Conservation (phyloP, 139 green algal species). For the Haematococcus sp. region DNA sequence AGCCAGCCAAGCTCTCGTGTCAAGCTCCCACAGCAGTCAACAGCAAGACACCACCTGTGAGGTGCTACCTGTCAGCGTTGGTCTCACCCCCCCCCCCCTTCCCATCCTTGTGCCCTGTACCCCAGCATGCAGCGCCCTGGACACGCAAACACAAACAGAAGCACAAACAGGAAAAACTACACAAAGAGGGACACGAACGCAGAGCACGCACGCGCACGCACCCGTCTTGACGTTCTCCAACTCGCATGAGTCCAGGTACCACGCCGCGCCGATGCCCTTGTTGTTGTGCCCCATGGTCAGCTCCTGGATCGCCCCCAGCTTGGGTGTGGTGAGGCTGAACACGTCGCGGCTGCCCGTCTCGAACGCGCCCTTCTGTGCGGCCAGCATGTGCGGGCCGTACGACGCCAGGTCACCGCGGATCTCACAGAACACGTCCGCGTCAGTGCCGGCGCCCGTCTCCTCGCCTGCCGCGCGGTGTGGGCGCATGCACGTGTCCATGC, state of each 20-base stretch:
- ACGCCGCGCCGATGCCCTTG: slow-evolving; percentile 48
- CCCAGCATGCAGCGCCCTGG: too few relatives aligned
- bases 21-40: too few relatives aligned
- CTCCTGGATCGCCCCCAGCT: slow-evolving; percentile 45
- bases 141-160: too few relatives aligned
- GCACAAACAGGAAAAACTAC: too few relatives aligned
- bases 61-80: too few relatives aligned
- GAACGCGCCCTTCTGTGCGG: slow-evolving; percentile 48
- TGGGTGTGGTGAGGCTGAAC: slow-evolving; percentile 42
- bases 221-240: slow-evolving; percentile 42
- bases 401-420: slow-evolving; percentile 23
- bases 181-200: too few relatives aligned
- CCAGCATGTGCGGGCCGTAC: slow-evolving; percentile 48
- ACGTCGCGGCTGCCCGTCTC: slow-evolving; percentile 46
- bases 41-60: too few relatives aligned
- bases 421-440: slow-evolving; percentile 52
- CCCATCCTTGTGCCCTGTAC: too few relatives aligned
- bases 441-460: slow-evolving; percentile 44
- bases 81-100: too few relatives aligned
- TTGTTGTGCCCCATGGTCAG: slow-evolving; percentile 53
- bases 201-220: not conserved
- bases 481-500: not conserved
- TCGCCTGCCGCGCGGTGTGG: slow-evolving; percentile 14
- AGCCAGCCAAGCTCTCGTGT: too few relatives aligned
- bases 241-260: slow-evolving; percentile 45